Percentiles rank a stretch among this genome's conserved stretches.
Conservation (phyloP, 2,329 filamentous ascomycete species). For the Penicillium corylophilum region DNA sequence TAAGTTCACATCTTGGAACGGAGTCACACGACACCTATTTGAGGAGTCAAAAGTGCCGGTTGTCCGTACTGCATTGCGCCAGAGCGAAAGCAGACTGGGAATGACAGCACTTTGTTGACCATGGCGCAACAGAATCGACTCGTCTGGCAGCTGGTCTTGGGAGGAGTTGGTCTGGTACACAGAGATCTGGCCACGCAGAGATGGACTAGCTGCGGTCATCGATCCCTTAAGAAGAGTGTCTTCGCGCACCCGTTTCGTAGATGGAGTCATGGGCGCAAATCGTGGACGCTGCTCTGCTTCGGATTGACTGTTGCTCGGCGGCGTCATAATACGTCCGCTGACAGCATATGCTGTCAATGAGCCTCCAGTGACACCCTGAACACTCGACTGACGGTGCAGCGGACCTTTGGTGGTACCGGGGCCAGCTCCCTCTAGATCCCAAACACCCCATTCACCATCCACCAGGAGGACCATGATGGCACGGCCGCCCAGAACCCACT, state of each 20-base stretch:
- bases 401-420: constrained; percentile 42
- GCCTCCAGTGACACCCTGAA: constrained; percentile 41
- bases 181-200: constrained; percentile 42
- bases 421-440: constrained; percentile 49
- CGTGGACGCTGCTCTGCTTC: constrained; percentile 33
- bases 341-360: constrained; percentile 45
- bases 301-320: constrained; percentile 26
- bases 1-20: constrained; percentile 40
- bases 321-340: constrained; percentile 39
- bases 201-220: constrained; percentile 27
- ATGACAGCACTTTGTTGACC: constrained; percentile 43
- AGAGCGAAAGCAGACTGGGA: constrained; percentile 45
- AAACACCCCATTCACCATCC: constrained; percentile 51
- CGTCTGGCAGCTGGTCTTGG: constrained; percentile 40
- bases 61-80: constrained; percentile 42
- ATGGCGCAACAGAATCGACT: constrained; percentile 46
- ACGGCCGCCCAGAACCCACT: constrained; percentile 47
- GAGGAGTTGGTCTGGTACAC: constrained; percentile 39
- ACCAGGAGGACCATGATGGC: constrained; percentile 47
- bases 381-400: constrained; percentile 37
- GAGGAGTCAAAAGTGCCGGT: constrained; percentile 42
- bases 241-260: constrained; percentile 48
- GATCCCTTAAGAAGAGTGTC: constrained; percentile 45
- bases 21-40: constrained; percentile 38
- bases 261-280: constrained; percentile 50